A percentile compares a stretch with the other conserved stretches of the same genome.
Evolutionary conservation across 2,329 filamentous ascomycete species (phyloP).

Genomic region (Cordyceps cicadae): DNA sequence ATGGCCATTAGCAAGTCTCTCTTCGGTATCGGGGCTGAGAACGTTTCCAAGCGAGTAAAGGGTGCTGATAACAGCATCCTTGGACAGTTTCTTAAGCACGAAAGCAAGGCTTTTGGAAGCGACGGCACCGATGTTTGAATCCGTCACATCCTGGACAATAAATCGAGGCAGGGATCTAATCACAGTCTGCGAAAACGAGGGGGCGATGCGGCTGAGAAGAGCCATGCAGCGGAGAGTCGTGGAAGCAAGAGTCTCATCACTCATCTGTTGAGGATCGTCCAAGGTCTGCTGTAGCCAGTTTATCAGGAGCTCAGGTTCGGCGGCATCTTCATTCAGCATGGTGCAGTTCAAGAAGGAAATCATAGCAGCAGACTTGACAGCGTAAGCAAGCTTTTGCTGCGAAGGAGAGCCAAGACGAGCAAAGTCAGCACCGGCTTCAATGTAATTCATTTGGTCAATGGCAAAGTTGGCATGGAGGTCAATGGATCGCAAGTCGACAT

Average conservation of each 20-base stretch:
- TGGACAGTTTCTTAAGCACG: constrained; percentile 72
- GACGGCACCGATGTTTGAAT: constrained; percentile 59
- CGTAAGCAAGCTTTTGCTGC: constrained; percentile 79
- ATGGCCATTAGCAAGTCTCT: constrained; percentile 44
- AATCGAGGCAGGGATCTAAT: constrained; percentile 76
- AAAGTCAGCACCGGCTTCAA: constrained; percentile 88
- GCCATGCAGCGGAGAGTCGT: constrained; percentile 76
- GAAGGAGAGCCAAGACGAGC: constrained; percentile 69
- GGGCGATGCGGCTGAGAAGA: constrained; percentile 67
- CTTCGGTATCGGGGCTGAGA: constrained; percentile 62
- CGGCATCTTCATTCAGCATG: constrained; percentile 70
- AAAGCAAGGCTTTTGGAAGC: constrained; percentile 81
- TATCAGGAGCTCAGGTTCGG: constrained; percentile 71
- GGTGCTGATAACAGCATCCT: constrained; percentile 90
- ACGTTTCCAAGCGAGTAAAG: constrained; percentile 96
- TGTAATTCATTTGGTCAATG: constrained; percentile 71
- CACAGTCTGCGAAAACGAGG: constrained; percentile 63
- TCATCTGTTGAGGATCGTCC: constrained; percentile 72
- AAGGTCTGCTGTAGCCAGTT: constrained; percentile 80
- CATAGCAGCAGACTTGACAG: constrained; percentile 75
- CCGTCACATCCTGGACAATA: constrained; percentile 74
- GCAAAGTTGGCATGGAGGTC: constrained; percentile 64
- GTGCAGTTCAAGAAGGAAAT: constrained; percentile 80
- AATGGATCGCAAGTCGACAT: constrained; percentile 48
- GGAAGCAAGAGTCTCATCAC: constrained; percentile 66